These are phyloP conservation scores for Tricholoma flavovirens DNA, from an alignment of 768 basidiomycete genomes.

Conservation along the genomic window DNA sequence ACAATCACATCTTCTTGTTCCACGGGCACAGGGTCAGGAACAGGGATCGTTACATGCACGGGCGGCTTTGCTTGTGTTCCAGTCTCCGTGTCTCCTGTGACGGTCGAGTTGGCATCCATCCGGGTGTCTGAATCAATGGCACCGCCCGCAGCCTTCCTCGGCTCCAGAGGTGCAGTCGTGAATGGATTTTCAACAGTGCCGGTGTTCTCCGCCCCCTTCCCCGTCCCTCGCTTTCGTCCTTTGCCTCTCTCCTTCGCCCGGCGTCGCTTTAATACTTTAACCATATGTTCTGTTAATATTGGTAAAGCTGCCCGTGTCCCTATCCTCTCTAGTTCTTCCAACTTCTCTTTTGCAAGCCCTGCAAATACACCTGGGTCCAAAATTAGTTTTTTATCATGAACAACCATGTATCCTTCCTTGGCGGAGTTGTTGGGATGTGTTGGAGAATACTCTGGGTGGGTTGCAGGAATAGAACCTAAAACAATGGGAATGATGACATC, in stretches of 20 bases:
- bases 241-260: constrained; percentile 37
- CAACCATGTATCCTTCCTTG: constrained; percentile 61
- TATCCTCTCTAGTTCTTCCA: constrained; percentile 71
- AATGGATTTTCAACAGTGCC: constrained; percentile 29
- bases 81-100: neutral
- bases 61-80: constrained; percentile 6
- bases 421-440: constrained; percentile 42
- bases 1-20: constrained; percentile 37
- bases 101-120: neutral
- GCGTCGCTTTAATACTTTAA: constrained; percentile 76
- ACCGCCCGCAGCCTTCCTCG: constrained; percentile 1
- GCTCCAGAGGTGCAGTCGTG: constrained; percentile 39
- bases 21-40: constrained; percentile 30
- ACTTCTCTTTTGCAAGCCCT: constrained; percentile 64
- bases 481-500: constrained; percentile 73
- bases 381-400: constrained; percentile 80
- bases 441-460: constrained; percentile 49
- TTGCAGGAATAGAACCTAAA: constrained; percentile 64
- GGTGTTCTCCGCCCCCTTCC: constrained; percentile 20
- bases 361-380: constrained; percentile 84
- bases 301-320: constrained; percentile 78
- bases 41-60: constrained; percentile 5
- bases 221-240: constrained; percentile 25
- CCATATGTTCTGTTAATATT: constrained; percentile 80
- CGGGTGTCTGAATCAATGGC: neutral